A percentile compares a stretch with the other conserved stretches of the same genome.
phyloP scores from a whole-genome alignment of 768 basidiomycete species.

The Tylopilus balloui region DNA sequence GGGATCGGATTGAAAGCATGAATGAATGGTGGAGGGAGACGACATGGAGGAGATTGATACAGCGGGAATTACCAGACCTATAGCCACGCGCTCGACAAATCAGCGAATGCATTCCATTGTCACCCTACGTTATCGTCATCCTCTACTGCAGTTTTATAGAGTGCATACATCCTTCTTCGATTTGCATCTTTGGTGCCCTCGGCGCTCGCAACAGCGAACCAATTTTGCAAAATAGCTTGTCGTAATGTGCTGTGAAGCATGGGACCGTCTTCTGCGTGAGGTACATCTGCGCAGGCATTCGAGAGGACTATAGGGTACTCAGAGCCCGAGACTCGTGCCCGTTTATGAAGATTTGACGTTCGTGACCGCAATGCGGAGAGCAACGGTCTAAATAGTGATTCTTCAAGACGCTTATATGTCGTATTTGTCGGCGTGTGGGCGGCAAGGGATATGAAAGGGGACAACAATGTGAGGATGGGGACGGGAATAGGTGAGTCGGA shows the following conservation, averaged over 20 bases:
- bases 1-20: conserved; percentile 78
- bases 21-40: conserved; percentile 92
- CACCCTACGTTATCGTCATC: conserved; percentile 34
- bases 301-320: conserved; percentile 42
- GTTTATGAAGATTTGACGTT: conserved; percentile 44
- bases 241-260: conserved; percentile 39
- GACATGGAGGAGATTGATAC: conserved; percentile 79
- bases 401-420: conserved; percentile 71
- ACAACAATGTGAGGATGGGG: conserved; percentile 52
- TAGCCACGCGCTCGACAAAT: conserved; percentile 8
- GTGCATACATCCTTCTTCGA: conserved; percentile 75
- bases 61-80: conserved; percentile 80
- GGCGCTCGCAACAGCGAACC: conserved; percentile 74
- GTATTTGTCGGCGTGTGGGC: conserved; percentile 59
- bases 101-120: conserved; percentile 4
- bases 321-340: conserved; percentile 30
- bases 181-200: conserved; percentile 73
- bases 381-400: conserved; percentile 65
- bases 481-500: conserved; percentile 33
- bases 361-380: conserved; percentile 46
- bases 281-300: conserved; percentile 49
- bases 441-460: conserved; percentile 70
- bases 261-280: conserved; percentile 40
- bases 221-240: conserved; percentile 49
- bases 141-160: conserved; percentile 66